Base-by-base conservation (phyloP, 805 yeast genomes). In the Cyberlindnera saturnus region DNA sequence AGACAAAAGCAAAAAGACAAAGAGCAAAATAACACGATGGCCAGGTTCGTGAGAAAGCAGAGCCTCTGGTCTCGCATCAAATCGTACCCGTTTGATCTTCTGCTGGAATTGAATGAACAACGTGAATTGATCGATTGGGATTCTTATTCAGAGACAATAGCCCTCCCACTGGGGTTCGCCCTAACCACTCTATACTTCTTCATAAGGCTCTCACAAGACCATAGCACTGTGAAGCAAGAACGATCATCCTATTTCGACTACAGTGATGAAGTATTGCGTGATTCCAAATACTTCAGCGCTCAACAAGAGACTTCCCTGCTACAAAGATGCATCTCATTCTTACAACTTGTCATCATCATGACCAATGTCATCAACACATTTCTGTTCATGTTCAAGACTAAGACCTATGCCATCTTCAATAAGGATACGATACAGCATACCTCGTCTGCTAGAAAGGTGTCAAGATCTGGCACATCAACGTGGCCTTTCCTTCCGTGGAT, bases 101-200 rank as follows among this genome's bases (percentile, higher is more conserved):
- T 56, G 1, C 43, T 58, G 3, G 49, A 46, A 17, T 40, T 58
- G 16, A 58, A 58, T 32, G 62, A 58, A 35, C 58, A 48, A 13
- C 39, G 60, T 15, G 59, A 51, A 33, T 45, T 57, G 18, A 51
- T 58, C 17, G 61, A 58, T 31, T 58, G 62, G 62, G 62, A 58
- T 23, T 43, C 54, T 0, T 47, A 57, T 35, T 48, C 62, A 18
- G 39, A 38, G 17, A 44, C 55, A 8, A 40, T 58, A 28, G 61
- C 61, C 2, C 28, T 58, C 2, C 62, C 62, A 10, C 34, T 51
- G 23, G 62, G 62, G 10, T 38, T 43, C 18, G 19, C 40, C 1
- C 40, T 58, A 3, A 56, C 62, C 1, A n/a, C 51, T 5, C 1
- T 56, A 0, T 55, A 56, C 41, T 58, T 58, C 48, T 47, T 57